phyloP scores from a whole-genome alignment of 495 filamentous ascomycete species.

The Penicillium turbatum region DNA sequence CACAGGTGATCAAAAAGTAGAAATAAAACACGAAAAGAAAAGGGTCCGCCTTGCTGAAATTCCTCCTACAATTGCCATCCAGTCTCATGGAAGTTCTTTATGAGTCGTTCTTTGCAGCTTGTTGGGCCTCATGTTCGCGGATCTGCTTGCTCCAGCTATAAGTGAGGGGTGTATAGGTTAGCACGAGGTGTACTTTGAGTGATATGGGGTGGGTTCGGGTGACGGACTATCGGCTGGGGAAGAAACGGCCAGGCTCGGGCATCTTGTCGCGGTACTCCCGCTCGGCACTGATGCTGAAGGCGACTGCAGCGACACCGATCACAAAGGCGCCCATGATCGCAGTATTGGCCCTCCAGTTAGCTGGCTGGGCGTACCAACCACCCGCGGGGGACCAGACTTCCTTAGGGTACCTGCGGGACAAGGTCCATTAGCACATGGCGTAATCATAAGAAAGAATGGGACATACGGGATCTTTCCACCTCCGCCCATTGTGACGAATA shows the following conservation, averaged over 20 bases:
- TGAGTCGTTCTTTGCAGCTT: slow-evolving; percentile 54
- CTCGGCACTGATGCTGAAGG: slow-evolving; percentile 79
- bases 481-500: slow-evolving; percentile 45
- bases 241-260: slow-evolving; percentile 85
- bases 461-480: slow-evolving; percentile 88
- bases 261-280: slow-evolving; percentile 74
- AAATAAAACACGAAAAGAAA: slow-evolving; percentile 33
- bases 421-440: slow-evolving; percentile 21
- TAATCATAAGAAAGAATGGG: background rate
- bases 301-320: slow-evolving; percentile 65
- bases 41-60: slow-evolving; percentile 29
- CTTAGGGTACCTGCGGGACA: slow-evolving; percentile 76
- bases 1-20: slow-evolving; percentile 33
- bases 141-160: slow-evolving; percentile 89
- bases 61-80: slow-evolving; percentile 17
- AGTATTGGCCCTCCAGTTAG: slow-evolving; percentile 94
- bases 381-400: slow-evolving; percentile 98
- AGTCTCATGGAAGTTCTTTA: slow-evolving; percentile 22
- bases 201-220: slow-evolving; percentile 5
- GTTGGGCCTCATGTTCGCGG: slow-evolving; percentile 71
- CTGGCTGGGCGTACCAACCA: slow-evolving; percentile 93
- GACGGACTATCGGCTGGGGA: slow-evolving; percentile 91
- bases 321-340: slow-evolving; percentile 72
- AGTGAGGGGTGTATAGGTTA: slow-evolving; percentile 11
- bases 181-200: slow-evolving; percentile 5